Conservation (phyloP, 345 rosid genomes). For the Alliaria petiolata region DNA sequence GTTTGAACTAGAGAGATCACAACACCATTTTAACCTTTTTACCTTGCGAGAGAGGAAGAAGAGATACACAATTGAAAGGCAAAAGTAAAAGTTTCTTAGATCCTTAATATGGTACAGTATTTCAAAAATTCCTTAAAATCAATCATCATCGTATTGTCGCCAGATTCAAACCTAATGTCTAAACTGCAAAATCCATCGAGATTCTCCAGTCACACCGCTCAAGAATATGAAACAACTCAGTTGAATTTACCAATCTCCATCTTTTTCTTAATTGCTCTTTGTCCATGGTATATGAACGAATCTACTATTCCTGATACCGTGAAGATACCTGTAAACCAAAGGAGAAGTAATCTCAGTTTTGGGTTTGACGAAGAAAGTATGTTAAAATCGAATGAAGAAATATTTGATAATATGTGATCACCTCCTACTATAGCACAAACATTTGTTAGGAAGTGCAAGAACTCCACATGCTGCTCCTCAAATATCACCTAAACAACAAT, state of each 20-base stretch:
- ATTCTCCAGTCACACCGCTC: background rate
- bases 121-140: background rate
- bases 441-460: constrained; percentile 81
- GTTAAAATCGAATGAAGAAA: background rate
- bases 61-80: background rate
- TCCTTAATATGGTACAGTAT: constrained; percentile 4
- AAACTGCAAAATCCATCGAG: constrained; percentile 7
- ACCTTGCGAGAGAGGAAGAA: background rate
- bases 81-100: constrained; percentile 2
- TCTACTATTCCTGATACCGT: constrained; percentile 82
- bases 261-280: constrained; percentile 79
- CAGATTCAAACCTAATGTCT: constrained; percentile 16
- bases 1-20: background rate
- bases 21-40: background rate
- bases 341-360: background rate
- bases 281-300: constrained; percentile 78
- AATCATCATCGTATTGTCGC: background rate
- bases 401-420: background rate
- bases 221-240: constrained; percentile 26
- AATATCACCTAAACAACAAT: constrained; percentile 54
- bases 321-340: constrained; percentile 49
- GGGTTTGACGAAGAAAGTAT: background rate
- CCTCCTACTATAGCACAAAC: constrained; percentile 91
- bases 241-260: constrained; percentile 75
- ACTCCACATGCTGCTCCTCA: constrained; percentile 65